phyloP scores from a whole-genome alignment of 305 asterid species.

The Rubia balearica region DNA sequence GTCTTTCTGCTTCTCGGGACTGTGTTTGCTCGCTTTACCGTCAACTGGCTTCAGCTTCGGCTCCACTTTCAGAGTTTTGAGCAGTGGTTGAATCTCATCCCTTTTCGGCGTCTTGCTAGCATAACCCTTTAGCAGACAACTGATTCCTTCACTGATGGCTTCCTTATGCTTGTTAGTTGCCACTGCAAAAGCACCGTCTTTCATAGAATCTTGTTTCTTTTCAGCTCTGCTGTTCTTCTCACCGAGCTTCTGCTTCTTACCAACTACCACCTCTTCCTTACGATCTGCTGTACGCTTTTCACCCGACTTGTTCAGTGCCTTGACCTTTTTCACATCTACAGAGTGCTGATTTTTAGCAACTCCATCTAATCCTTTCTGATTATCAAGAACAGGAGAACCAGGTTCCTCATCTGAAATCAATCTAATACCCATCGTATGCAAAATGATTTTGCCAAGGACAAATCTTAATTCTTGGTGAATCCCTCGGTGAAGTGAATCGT shows the following conservation, averaged over 20 bases:
- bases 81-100: constrained; percentile 9
- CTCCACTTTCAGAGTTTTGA: constrained; percentile 11
- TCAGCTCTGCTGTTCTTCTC: not conserved
- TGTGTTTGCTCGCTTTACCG: constrained; percentile 4
- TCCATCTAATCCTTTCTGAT: constrained; percentile 13
- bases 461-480: constrained; percentile 46
- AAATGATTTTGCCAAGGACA: constrained; percentile 66
- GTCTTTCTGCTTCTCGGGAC: constrained; percentile 8
- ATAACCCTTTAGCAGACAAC: not conserved
- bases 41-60: not conserved
- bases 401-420: constrained; percentile 17
- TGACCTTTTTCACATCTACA: constrained; percentile 8
- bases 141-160: constrained; percentile 10
- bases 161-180: constrained; percentile 6
- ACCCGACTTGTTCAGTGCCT: constrained; percentile 7
- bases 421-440: constrained; percentile 36
- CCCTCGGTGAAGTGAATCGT: constrained; percentile 39
- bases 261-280: constrained; percentile 13
- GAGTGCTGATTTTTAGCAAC: constrained; percentile 16
- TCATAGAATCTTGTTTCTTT: constrained; percentile 10
- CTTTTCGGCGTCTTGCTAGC: constrained; percentile 10
- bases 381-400: constrained; percentile 15
- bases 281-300: constrained; percentile 18
- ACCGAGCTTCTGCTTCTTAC: constrained; percentile 21
- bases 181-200: constrained; percentile 4